Evolutionary conservation across 2,329 filamentous ascomycete species (phyloP), one percentile per base, ranked within the genome.

Genomic region (Paraconiothyrium brasiliense): DNA sequence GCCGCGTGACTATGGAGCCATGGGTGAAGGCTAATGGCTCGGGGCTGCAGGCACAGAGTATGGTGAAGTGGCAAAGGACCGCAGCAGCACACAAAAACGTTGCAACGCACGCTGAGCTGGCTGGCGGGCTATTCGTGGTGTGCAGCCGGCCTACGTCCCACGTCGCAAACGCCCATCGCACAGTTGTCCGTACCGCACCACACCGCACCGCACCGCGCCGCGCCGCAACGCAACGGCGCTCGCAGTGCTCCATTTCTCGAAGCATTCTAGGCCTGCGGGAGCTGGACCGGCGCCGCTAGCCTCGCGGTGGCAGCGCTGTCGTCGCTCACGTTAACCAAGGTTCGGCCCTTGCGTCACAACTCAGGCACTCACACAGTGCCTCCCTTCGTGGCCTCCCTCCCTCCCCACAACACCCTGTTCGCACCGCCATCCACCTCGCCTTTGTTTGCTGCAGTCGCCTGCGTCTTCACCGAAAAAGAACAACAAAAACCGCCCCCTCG

Each of bases 321-420:
- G 52, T 30, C 52, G 24, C 44, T 14, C 24, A 8, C 16, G 48
- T 24, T 41, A 47, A 56, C 54, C 54, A 56, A 56, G 54, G 30
- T 47, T 46, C 52, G n/a, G 54, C n/a, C 55, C 55, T 58, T 58
- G 46, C 55, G 43, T 56, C 54, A 56, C 54, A 44, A 32, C 41
- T 43, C 27, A 47, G 30, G 37, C 37, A 54, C 44, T 54, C 54
- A 56, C 39, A 7, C n/a, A 37, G 20, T 27, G 22, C 52, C 52
- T 55, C 52, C 52, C 52, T 55, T 55, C 27, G 2, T 54, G 59
- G 54, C 57, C 48, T 41, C 63, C 60, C 58, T 57, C 50, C 52
- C 16, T 43, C 50, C 10, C n/a, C 37, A 43, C 50, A 44, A 54
- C 50, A 41, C 50, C 11, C 51, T 39, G 16, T 22, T n/a, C 41